phyloP scores from a whole-genome alignment of 2,329 filamentous ascomycete species.

The Aureobasidium sp. region DNA sequence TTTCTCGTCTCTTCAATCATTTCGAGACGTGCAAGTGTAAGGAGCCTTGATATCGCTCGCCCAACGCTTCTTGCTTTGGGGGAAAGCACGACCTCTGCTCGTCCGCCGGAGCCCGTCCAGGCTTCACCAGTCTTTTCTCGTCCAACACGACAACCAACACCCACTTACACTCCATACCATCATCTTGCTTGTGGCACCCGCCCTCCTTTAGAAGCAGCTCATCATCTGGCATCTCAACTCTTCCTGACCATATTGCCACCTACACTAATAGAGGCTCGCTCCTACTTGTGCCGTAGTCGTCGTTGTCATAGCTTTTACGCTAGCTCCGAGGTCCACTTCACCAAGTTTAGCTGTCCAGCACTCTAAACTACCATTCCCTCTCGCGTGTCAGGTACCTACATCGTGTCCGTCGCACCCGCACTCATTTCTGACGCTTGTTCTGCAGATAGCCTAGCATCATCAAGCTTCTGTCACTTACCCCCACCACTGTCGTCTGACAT shows the following conservation, averaged over 20 bases:
- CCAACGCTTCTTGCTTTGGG: constrained; percentile 14
- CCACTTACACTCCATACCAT: constrained; percentile 5
- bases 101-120: constrained; percentile 10
- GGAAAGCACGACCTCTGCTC: constrained; percentile 17
- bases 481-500: constrained; percentile 11
- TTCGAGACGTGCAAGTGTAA: constrained; percentile 10
- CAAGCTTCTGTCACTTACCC: constrained; percentile 5
- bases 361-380: neutral
- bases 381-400: constrained; percentile 3
- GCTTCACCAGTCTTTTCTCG: constrained; percentile 12
- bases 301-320: constrained; percentile 14
- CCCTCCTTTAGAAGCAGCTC: constrained; percentile 13
- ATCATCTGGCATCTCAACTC: constrained; percentile 14
- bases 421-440: constrained; percentile 8
- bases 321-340: constrained; percentile 12
- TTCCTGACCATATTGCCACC: constrained; percentile 14
- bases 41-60: neutral
- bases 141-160: constrained; percentile 7
- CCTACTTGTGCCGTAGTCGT: constrained; percentile 2
- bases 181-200: constrained; percentile 6
- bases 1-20: constrained; percentile 10
- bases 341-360: constrained; percentile 9
- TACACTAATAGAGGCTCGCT: constrained; percentile 2
- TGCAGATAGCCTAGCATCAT: constrained; percentile 9
- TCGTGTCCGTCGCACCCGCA: neutral